phyloP scores from a whole-genome alignment of 23 red algal genomes.

The Agarophyton chilense region DNA sequence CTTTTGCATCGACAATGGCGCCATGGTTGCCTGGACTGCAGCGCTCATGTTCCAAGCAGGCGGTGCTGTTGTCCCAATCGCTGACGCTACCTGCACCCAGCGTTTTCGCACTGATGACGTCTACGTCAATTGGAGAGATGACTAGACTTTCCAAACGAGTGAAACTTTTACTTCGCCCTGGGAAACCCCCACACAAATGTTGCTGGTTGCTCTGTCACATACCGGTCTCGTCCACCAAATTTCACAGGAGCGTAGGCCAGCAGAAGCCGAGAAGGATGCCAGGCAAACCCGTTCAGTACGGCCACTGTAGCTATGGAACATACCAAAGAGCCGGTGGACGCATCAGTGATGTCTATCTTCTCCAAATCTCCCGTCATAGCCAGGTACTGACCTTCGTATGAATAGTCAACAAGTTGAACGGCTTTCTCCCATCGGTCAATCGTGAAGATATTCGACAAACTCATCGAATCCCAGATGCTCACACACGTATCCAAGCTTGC shows the following conservation, averaged over 20 bases:
- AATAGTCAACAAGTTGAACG: constrained; percentile 37
- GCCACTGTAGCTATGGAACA: constrained; percentile 39
- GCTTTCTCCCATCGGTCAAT: constrained; percentile 70
- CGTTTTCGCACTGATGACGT: constrained; percentile 91
- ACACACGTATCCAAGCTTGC: constrained; percentile 58
- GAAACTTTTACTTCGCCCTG: background rate
- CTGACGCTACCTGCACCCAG: constrained; percentile 74
- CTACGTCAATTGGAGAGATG: constrained; percentile 81
- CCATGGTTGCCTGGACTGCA: constrained; percentile 98
- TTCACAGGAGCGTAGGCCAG: constrained; percentile 56
- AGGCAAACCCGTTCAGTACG: constrained; percentile 27
- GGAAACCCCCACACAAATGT: constrained; percentile 32
- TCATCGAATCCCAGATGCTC: constrained; percentile 60
- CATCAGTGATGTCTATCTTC: constrained; percentile 57
- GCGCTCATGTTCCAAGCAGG: constrained; percentile 66
- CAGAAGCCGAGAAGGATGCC: constrained; percentile 50
- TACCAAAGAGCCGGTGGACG: background rate
- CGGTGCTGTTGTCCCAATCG: constrained; percentile 25
- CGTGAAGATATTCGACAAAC: constrained; percentile 57
- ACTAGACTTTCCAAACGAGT: background rate
- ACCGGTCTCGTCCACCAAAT: constrained; percentile 22
- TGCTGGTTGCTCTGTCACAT: background rate
- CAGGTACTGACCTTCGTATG: constrained; percentile 45
- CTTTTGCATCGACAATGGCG: constrained; percentile 99
- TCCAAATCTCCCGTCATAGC: constrained; percentile 46